Percentiles rank a stretch among this genome's conserved stretches.
Evolutionary conservation across 345 rosid species (phyloP).

Genomic region (Eutrema heterophyllum): DNA sequence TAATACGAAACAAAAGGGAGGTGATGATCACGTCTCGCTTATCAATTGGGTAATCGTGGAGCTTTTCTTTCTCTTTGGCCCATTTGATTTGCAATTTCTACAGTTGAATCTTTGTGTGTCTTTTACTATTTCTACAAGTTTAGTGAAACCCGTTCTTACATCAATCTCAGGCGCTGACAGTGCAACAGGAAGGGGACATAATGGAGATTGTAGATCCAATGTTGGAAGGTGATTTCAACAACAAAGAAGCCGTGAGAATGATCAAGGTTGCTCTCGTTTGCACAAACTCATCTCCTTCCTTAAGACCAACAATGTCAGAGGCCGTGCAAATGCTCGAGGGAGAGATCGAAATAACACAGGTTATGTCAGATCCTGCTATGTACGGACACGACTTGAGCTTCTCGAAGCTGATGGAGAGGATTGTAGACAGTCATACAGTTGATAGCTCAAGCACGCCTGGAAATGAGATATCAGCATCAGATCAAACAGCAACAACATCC

Average conservation of each 20-base stretch:
- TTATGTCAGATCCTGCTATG: constrained; percentile 18
- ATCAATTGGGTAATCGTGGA: constrained; percentile 37
- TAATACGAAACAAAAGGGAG: constrained; percentile 15
- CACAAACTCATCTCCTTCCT: constrained; percentile 34
- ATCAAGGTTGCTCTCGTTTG: constrained; percentile 40
- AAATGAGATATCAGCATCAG: not conserved
- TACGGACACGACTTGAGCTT: constrained; percentile 30
- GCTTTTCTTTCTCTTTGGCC: not conserved
- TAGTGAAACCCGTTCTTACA: not conserved
- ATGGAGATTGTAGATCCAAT: constrained; percentile 34
- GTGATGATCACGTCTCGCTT: constrained; percentile 21
- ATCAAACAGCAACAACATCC: constrained; percentile 3
- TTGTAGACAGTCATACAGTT: not conserved
- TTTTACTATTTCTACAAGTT: not conserved
- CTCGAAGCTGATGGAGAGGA: constrained; percentile 24
- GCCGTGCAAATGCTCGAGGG: constrained; percentile 41
- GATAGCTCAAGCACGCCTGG: constrained; percentile 12
- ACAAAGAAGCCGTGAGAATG: constrained; percentile 35
- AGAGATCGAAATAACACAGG: not conserved
- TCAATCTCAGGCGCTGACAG: constrained; percentile 23
- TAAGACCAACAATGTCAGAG: constrained; percentile 44
- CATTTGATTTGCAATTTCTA: not conserved
- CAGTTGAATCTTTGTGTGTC: too few species aligned
- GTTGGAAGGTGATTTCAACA: constrained; percentile 20
- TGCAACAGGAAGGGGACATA: constrained; percentile 29